Evolutionary conservation across 192 early-diverging fungal genomes (phyloP).

Genomic region (Chytriomyces hyalinus): DNA sequence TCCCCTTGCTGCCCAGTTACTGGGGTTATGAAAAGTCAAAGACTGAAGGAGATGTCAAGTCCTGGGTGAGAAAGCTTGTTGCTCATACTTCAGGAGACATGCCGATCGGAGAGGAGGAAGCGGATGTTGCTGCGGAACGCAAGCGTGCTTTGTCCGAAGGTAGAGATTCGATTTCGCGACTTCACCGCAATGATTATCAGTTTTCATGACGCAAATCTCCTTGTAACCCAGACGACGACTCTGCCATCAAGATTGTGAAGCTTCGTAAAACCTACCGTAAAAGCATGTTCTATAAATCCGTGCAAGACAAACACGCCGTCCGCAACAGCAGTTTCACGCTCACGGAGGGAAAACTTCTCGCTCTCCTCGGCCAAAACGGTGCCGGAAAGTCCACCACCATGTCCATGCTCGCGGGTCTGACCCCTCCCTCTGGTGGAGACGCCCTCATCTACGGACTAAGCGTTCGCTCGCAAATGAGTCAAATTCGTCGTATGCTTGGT

Average conservation of each 20-base stretch:
- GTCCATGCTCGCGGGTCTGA: conserved; percentile 75
- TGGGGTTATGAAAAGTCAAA: conserved; percentile 59
- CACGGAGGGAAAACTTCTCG: conserved; percentile 56
- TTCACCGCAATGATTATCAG: too few species aligned
- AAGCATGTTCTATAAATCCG: conserved; percentile 22
- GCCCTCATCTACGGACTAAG: conserved; percentile 68
- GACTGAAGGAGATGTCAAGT: conserved; percentile 18
- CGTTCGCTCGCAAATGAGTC: conserved; percentile 63
- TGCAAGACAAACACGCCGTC: conserved; percentile 51
- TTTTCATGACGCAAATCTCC: not conserved
- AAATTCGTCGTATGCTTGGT: conserved; percentile 75
- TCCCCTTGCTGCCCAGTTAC: conserved; percentile 71
- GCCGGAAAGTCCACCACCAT: conserved; percentile 83
- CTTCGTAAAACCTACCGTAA: conserved; percentile 53
- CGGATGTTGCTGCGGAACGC: conserved; percentile 30
- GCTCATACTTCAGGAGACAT: not conserved
- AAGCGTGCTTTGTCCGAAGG: conserved; percentile 20
- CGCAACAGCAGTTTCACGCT: conserved; percentile 43
- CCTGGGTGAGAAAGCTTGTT: conserved; percentile 47
- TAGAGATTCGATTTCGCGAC: not conserved
- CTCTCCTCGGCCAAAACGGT: conserved; percentile 76
- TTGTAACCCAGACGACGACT: conserved; percentile 11
- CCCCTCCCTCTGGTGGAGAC: conserved; percentile 68
- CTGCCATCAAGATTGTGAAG: conserved; percentile 54
- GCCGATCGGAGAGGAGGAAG: conserved; percentile 21